phyloP scores from a whole-genome alignment of 495 filamentous ascomycete genomes.

The Trichocladium uniseriatum region DNA sequence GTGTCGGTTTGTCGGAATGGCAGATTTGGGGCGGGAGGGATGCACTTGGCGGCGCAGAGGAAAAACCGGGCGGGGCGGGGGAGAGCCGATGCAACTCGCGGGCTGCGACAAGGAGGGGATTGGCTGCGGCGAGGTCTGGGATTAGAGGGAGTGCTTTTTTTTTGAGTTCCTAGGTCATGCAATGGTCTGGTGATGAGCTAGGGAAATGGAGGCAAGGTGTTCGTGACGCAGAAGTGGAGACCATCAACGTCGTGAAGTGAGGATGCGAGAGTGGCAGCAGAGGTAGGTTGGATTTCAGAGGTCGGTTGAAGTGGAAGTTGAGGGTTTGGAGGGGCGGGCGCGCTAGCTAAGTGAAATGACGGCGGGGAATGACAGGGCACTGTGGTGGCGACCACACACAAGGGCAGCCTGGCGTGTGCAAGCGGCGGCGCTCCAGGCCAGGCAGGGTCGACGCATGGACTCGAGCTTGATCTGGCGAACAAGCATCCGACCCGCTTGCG shows the following conservation, averaged over 20 bases:
- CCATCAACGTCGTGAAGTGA: constrained; percentile 4
- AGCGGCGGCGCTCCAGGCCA: constrained; percentile 23
- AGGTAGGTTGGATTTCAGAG: constrained; percentile 1
- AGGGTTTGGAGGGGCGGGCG: constrained; percentile 30
- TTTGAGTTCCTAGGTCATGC: constrained; percentile 1
- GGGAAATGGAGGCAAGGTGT: constrained; percentile 4
- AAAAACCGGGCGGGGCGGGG: constrained; percentile 14
- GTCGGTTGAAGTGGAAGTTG: background rate
- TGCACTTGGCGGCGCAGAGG: constrained; percentile 20
- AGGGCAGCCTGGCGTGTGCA: constrained; percentile 22
- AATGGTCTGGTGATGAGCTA: constrained; percentile 9
- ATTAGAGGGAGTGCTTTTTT: constrained; percentile 10
- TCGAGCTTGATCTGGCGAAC: constrained; percentile 9
- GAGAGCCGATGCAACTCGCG: constrained; percentile 16
- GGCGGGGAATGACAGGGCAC: constrained; percentile 31
- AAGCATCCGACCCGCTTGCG: background rate
- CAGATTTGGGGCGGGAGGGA: constrained; percentile 15
- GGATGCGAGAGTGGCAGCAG: constrained; percentile 3
- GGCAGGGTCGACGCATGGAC: constrained; percentile 23
- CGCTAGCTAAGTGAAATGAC: constrained; percentile 30
- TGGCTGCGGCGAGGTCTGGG: constrained; percentile 3
- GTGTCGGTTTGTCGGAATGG: constrained; percentile 15
- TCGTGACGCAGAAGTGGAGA: constrained; percentile 7
- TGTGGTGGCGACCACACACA: constrained; percentile 28
- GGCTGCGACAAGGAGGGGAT: background rate